Conservation (phyloP, 176 grass and related monocot species). For the Juncus inflexus region DNA sequence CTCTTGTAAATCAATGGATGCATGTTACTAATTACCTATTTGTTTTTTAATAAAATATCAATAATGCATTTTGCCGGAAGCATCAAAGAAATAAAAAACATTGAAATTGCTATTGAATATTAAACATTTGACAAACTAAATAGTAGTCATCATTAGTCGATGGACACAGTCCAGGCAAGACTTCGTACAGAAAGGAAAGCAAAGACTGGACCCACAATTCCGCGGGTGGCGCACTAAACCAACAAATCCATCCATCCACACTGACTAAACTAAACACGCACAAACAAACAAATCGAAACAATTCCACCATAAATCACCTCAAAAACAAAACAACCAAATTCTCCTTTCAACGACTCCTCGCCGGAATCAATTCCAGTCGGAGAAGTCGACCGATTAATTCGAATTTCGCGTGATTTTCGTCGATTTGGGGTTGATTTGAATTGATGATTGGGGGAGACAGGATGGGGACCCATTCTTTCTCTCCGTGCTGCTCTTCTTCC, state of each 20-base stretch:
- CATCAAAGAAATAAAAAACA: no score
- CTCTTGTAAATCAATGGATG: no score
- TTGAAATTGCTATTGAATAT: no score
- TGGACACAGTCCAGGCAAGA: neutral
- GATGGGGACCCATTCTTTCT: slow-evolving; percentile 27
- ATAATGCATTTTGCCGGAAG: no score
- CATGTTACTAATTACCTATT: no score
- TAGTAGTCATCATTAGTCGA: no score
- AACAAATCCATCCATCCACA: slow-evolving; percentile 15
- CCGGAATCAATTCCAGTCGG: neutral
- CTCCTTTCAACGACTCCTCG: neutral
- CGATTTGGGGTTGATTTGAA: neutral
- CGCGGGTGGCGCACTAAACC: slow-evolving; percentile 20
- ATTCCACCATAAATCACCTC: neutral
- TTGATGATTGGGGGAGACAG: slow-evolving; percentile 23
- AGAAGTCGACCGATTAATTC: slow-evolving; percentile 5
- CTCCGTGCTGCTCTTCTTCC: slow-evolving; percentile 19
- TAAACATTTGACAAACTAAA: no score
- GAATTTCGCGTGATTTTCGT: neutral
- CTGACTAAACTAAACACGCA: neutral
- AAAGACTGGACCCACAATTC: slow-evolving; percentile 17
- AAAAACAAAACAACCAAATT: neutral
- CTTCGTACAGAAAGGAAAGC: slow-evolving; percentile 9
- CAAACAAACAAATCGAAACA: slow-evolving; percentile 15
- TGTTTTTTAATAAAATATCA: no score